These are phyloP conservation scores for Clonostachys byssicola DNA, from an alignment of 2,329 filamentous ascomycete species.

Conservation along the genomic window DNA sequence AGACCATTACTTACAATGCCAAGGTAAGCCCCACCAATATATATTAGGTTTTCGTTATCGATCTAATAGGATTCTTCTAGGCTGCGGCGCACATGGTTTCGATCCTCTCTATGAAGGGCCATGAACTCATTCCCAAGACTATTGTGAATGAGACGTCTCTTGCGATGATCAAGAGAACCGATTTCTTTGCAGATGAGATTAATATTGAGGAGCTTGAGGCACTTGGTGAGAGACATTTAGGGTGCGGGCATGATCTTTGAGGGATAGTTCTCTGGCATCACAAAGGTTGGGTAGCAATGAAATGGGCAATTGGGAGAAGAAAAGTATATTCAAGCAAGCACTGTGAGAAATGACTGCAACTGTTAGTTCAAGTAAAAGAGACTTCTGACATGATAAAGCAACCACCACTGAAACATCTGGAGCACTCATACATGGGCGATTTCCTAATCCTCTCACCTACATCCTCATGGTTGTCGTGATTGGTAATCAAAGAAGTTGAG, in stretches of 20 bases:
- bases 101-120: constrained; percentile 12
- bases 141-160: constrained; percentile 7
- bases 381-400: too few relatives aligned
- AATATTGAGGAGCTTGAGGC: constrained; percentile 24
- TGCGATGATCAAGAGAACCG: constrained; percentile 6
- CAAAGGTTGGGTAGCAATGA: too few relatives aligned
- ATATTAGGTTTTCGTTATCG: too few relatives aligned
- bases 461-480: too few relatives aligned
- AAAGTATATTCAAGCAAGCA: too few relatives aligned
- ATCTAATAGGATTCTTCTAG: not conserved
- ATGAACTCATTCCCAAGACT: constrained; percentile 15
- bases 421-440: too few relatives aligned
- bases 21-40: constrained; percentile 8
- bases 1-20: constrained; percentile 20
- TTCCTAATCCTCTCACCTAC: too few relatives aligned
- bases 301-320: too few relatives aligned
- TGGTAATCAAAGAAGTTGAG: too few relatives aligned
- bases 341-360: too few relatives aligned
- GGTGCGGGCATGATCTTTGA: constrained; percentile 24
- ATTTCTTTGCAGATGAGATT: constrained; percentile 2
- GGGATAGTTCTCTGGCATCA: not conserved
- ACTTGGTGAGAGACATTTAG: constrained; percentile 24
- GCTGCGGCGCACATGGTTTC: constrained; percentile 42
- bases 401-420: too few relatives aligned
- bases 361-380: too few relatives aligned